Evolutionary conservation across 106 monocot species (phyloP).

Genomic region (Platanthera zijinensis): DNA sequence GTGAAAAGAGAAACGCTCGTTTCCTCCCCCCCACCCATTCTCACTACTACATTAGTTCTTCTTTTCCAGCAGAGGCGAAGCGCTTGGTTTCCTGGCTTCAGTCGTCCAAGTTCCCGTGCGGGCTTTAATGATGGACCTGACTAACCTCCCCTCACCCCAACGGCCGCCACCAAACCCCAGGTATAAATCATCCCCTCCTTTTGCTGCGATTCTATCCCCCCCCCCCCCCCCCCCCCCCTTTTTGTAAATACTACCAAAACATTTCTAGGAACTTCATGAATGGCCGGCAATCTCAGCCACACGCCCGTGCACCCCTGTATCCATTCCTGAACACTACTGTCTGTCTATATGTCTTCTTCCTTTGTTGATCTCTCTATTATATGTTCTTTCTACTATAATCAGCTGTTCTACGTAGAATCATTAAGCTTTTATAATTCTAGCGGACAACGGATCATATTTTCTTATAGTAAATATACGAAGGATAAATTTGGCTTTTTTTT

Average conservation of each 20-base stretch:
- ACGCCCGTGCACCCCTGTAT: neutral
- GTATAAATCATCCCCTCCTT: neutral
- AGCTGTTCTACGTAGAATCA: too few relatives aligned
- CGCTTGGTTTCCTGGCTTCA: neutral
- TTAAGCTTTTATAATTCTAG: too few relatives aligned
- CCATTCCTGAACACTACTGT: neutral
- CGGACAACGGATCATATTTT: too few relatives aligned
- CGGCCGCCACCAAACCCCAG: neutral
- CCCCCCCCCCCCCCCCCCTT: too few relatives aligned
- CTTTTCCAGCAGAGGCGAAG: neutral
- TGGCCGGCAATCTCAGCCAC: constrained; percentile 1
- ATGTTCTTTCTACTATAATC: neutral
- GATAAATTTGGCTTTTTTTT: too few relatives aligned
- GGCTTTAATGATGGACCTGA: constrained; percentile 8
- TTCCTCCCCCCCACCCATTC: constrained; percentile 5
- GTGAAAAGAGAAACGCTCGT: constrained; percentile 31
- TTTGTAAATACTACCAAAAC: neutral
- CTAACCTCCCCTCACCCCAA: neutral
- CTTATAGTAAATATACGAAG: too few relatives aligned
- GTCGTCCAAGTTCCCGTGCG: constrained; percentile 5
- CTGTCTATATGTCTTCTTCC: neutral
- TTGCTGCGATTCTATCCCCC: neutral
- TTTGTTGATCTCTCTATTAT: neutral
- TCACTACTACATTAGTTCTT: neutral
- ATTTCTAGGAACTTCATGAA: neutral